Percentiles rank a stretch among this genome's conserved stretches.
These are phyloP conservation scores for Cladosporium sp. DNA, from an alignment of 2,329 filamentous ascomycete genomes.

Conservation along the genomic window DNA sequence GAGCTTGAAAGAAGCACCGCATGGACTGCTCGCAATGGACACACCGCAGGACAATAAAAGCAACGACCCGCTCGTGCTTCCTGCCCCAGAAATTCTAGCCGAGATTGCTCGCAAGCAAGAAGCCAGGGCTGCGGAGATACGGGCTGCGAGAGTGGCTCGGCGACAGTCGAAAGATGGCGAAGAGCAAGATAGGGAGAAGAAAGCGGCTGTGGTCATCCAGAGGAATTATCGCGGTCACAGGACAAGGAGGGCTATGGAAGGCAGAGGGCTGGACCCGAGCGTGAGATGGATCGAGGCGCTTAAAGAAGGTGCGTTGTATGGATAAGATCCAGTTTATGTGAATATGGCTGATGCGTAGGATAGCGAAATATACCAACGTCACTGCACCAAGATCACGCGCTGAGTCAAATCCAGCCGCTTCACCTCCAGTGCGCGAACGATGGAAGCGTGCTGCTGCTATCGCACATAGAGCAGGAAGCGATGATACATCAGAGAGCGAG, in stretches of 20 bases:
- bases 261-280: slow-evolving; percentile 68
- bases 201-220: slow-evolving; percentile 41
- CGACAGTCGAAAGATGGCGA: slow-evolving; percentile 9
- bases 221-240: slow-evolving; percentile 78
- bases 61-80: slow-evolving; percentile 31
- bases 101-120: slow-evolving; percentile 41
- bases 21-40: slow-evolving; percentile 16
- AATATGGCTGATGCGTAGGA: slow-evolving; percentile 23
- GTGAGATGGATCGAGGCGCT: slow-evolving; percentile 66
- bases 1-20: background rate
- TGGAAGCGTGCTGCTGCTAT: slow-evolving; percentile 76
- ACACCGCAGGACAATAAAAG: slow-evolving; percentile 17
- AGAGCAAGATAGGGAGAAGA: slow-evolving; percentile 20
- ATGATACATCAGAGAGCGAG: slow-evolving; percentile 59
- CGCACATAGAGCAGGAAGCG: slow-evolving; percentile 70
- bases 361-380: slow-evolving; percentile 55
- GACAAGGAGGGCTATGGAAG: slow-evolving; percentile 68
- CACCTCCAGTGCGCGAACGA: slow-evolving; percentile 56
- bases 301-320: slow-evolving; percentile 20
- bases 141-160: background rate
- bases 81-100: slow-evolving; percentile 36
- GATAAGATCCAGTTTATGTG: background rate
- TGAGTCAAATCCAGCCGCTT: slow-evolving; percentile 27
- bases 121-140: slow-evolving; percentile 26
- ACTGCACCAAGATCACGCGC: slow-evolving; percentile 49